Base-by-base conservation (phyloP, 2,329 filamentous ascomycete species). In the Drechmeria coniospora region DNA sequence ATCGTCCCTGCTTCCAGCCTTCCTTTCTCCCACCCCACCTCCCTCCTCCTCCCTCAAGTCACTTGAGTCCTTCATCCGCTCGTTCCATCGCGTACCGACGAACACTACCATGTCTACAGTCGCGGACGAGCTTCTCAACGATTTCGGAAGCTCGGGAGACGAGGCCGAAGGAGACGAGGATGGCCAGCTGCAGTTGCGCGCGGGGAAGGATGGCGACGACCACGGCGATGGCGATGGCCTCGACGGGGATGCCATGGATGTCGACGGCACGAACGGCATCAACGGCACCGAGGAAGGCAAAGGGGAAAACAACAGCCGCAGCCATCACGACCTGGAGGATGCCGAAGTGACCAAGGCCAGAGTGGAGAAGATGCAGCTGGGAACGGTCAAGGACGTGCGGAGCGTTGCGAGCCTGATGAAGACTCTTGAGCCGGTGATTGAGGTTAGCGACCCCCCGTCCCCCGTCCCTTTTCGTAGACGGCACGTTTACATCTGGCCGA, bases 81-180 rank as follows among this genome's bases (percentile, higher is more conserved):
- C 33, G 24, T 32, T n/a, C n/a, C 18, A 20, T 20, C 18, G 18
- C 18, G 18, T 20, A 6, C 6, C 10, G 7, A 10, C 18, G 10
- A 7, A 20, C 6, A 20, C 18, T 20, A 6, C 7, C 28, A 92
- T 94, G 84, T 83, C 87, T 50, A 92, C 83, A 24, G 68, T 92
- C 37, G 87, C 82, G 36, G 86, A 95, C 46, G 87, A 95, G 51
- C 69, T 98, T 8, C 65, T 95, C 42, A 81, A 90, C 46, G 82
- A 92, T 31, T 56, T 57, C 32, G 54, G 48, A 7, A 53, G 47
- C 46, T 81, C 75, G 5, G 83, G 75, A 28, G 82, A 82, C 28
- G 81, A 90, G 42, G 71, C 67, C 21, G 76, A 77, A 35, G 70
- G 72, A 20, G 61, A 65, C 25, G 61, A 68, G 32, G 59, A 65